Evolutionary conservation across 2,329 filamentous ascomycete species (phyloP).

Genomic region (Neofusicoccum cordaticola): DNA sequence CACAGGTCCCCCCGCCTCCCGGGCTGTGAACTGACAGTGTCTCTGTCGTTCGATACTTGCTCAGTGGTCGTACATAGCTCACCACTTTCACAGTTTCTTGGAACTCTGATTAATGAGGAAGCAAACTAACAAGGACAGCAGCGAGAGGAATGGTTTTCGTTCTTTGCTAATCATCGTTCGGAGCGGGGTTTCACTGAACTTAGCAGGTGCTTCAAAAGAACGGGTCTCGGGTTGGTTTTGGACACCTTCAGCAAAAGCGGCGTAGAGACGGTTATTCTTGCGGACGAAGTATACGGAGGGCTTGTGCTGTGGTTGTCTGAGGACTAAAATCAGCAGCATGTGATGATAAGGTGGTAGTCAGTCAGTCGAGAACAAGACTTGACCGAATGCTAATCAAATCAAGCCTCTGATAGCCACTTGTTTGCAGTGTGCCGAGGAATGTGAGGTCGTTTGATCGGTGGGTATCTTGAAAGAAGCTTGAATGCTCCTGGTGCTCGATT

Average conservation of each 20-base stretch:
- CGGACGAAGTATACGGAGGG: background rate
- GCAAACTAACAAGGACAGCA: background rate
- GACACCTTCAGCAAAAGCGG: background rate
- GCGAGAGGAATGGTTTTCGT: background rate
- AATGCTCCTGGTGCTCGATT: too few species aligned
- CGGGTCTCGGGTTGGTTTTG: background rate
- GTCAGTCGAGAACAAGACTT: background rate
- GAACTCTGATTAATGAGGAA: background rate
- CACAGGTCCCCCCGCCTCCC: slow-evolving; percentile 32
- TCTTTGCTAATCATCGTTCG: background rate
- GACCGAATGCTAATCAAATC: slow-evolving; percentile 3
- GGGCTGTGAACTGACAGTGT: slow-evolving; percentile 27
- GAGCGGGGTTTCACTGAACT: background rate
- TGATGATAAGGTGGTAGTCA: background rate
- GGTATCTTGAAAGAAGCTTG: too few species aligned
- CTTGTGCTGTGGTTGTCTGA: background rate
- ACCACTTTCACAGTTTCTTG: background rate
- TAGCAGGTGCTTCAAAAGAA: background rate
- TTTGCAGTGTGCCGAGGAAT: background rate
- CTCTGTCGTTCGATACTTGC: background rate
- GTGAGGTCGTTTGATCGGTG: too few species aligned
- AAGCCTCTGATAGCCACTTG: background rate
- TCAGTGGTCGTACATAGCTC: slow-evolving; percentile 5
- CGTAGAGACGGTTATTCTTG: background rate
- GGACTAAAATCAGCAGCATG: background rate